Conservation (phyloP, 2,329 filamentous ascomycete genomes). For the Ophiostoma piceae region DNA sequence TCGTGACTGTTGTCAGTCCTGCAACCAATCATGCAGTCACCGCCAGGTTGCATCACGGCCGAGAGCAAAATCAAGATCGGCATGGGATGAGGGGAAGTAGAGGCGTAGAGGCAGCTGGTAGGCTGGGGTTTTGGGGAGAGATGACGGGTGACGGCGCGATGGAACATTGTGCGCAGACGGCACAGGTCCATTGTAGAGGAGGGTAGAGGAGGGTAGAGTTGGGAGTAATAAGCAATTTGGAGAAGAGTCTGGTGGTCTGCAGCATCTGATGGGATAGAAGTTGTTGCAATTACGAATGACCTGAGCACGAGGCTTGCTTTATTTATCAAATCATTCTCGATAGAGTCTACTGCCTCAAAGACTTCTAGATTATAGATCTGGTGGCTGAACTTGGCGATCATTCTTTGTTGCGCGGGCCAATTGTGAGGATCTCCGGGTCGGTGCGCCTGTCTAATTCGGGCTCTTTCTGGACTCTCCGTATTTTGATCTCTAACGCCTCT, state of each 20-base stretch:
- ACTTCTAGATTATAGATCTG: neutral
- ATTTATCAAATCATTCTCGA: neutral
- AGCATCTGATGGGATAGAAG: neutral
- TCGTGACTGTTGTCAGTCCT: no score
- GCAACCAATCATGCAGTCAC: no score
- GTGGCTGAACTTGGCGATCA: neutral
- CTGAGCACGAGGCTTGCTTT: neutral
- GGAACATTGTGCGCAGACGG: neutral
- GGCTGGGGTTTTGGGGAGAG: neutral
- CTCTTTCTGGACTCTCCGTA: no score
- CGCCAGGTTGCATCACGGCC: neutral
- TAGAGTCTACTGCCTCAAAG: no score
- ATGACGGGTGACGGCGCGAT: neutral
- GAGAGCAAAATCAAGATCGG: slow-evolving; percentile 2
- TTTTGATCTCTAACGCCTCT: no score
- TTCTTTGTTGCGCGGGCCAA: neutral
- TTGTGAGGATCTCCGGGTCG: neutral
- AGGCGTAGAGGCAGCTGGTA: neutral
- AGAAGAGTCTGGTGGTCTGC: neutral
- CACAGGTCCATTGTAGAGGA: neutral
- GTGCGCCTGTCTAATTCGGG: neutral
- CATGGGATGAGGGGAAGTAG: slow-evolving; percentile 1
- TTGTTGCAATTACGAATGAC: neutral
- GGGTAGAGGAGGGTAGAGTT: neutral
- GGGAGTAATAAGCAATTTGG: neutral